Evolutionary conservation across 1,139 yeast species (phyloP), one percentile per base, ranked within the genome.

Genomic region (Scheffersomyces segobiensis): DNA sequence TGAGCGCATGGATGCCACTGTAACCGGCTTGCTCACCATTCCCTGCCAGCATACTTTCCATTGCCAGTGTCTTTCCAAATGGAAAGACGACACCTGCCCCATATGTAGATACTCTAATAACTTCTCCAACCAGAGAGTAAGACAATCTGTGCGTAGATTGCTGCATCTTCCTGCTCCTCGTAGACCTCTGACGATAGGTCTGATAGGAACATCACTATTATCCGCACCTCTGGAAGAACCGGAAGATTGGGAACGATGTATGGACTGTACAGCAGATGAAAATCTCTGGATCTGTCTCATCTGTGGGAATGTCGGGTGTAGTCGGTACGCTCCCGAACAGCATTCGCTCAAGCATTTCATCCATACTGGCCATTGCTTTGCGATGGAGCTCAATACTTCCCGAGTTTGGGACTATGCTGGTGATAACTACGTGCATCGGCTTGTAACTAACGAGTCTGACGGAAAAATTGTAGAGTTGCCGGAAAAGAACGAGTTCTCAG

Each of bases 381-480:
- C 97, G 0, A 92, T 93, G 97, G 97, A 93, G 69, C 78, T 90
- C 52, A 77, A 80, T 19, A 86, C 97, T 0, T 96, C 93, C 60
- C 78, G 98, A 54, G 97, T 93, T 1, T 93, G 98, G 98, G 98
- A 93, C 71, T 93, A 93, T 71, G 93, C 95, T 0, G 95, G 95
- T 1, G 98, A 93, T 69, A 87, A 87, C 62, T 93, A 93, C 71
- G 98, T 93, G 5, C 98, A 93, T 73, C 77, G 98, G 55, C 75
- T 93, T 52, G 83, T 93, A 3, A 91, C 93, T 60, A 92, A 91
- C 72, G 95, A 91, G 67, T 80, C 88, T 0, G 97, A 91, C 70
- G 97, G 97, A 0, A 91, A 91, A 65, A 71, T 91, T 42, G 96
- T 91, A 3, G 97, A 91, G 68, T 76, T 91, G 42, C 80, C 84